Percentiles rank a stretch among this genome's conserved stretches.
These are phyloP conservation scores for Ustilago loliicola DNA, from an alignment of 1,284 basidiomycete genomes.

Conservation along the genomic window DNA sequence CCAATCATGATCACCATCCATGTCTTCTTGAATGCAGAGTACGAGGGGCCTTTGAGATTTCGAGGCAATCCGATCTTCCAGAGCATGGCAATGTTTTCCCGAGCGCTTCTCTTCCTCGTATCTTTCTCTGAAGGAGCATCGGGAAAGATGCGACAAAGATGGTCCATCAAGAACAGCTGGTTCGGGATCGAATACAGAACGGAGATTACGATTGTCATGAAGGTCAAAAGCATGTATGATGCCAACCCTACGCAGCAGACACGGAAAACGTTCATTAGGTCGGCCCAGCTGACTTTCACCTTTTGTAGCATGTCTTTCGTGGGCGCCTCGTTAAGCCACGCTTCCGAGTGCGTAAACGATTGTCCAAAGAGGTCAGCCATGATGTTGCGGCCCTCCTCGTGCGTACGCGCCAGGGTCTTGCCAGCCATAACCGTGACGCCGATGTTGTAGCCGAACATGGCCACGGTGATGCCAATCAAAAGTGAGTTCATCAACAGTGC, in stretches of 20 bases:
- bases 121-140: conserved; percentile 1
- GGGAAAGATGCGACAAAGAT: conserved; percentile 23
- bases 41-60: conserved; percentile 6
- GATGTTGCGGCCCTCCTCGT: neutral
- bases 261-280: conserved; percentile 14
- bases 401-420: neutral
- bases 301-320: neutral
- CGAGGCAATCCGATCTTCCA: conserved; percentile 18
- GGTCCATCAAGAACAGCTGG: conserved; percentile 26
- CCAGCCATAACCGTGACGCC: neutral
- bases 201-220: neutral
- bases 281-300: neutral
- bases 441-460: conserved; percentile 18
- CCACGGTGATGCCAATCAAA: conserved; percentile 12
- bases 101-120: neutral
- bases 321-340: conserved; percentile 12
- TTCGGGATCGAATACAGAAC: conserved; percentile 18
- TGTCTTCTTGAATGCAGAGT: conserved; percentile 23
- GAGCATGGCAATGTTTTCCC: neutral
- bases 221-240: conserved; percentile 14
- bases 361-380: neutral
- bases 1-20: conserved; percentile 33
- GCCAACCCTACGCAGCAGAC: conserved; percentile 11
- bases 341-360: conserved; percentile 10
- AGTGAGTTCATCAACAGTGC: conserved; percentile 26